These are phyloP conservation scores for Trametes elegans DNA, from an alignment of 768 basidiomycete genomes.

Conservation along the genomic window DNA sequence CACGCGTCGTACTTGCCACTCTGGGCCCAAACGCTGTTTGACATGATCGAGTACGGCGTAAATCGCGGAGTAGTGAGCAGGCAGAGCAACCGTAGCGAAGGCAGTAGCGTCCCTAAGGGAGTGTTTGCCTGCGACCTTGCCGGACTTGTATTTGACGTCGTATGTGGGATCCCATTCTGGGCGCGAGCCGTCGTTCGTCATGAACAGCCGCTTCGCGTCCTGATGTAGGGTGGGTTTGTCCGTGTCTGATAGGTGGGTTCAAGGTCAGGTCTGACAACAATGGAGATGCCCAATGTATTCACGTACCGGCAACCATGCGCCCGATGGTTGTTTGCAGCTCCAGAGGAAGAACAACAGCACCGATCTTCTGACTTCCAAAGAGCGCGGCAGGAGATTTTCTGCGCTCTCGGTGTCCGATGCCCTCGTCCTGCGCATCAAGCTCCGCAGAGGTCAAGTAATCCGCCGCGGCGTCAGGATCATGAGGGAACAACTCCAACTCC, in stretches of 20 bases:
- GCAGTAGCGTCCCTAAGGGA: constrained; percentile 74
- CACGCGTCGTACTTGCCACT: constrained; percentile 59
- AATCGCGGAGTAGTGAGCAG: constrained; percentile 82
- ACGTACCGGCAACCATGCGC: constrained; percentile 62
- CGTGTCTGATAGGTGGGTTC: constrained; percentile 46
- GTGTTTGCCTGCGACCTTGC: constrained; percentile 56
- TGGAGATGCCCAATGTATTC: not conserved
- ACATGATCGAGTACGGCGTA: constrained; percentile 68
- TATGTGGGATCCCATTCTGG: constrained; percentile 56
- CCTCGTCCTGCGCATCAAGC: constrained; percentile 34
- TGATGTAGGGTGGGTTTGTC: constrained; percentile 63
- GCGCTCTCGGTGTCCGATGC: constrained; percentile 33
- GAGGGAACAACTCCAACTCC: constrained; percentile 55
- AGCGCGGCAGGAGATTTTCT: constrained; percentile 79
- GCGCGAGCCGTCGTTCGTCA: constrained; percentile 32
- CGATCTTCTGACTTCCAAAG: constrained; percentile 74
- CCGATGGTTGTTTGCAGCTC: constrained; percentile 70
- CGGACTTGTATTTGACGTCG: constrained; percentile 58
- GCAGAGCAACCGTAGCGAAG: constrained; percentile 83
- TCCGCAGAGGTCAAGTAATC: constrained; percentile 31
- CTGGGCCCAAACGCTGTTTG: constrained; percentile 58
- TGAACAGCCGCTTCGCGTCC: constrained; percentile 73
- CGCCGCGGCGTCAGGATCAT: constrained; percentile 24
- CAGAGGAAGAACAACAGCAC: constrained; percentile 66
- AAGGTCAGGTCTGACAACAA: not conserved